Evolutionary conservation across 169 alveolate genomes (phyloP).

Genomic region (Plasmodium vivax): DNA sequence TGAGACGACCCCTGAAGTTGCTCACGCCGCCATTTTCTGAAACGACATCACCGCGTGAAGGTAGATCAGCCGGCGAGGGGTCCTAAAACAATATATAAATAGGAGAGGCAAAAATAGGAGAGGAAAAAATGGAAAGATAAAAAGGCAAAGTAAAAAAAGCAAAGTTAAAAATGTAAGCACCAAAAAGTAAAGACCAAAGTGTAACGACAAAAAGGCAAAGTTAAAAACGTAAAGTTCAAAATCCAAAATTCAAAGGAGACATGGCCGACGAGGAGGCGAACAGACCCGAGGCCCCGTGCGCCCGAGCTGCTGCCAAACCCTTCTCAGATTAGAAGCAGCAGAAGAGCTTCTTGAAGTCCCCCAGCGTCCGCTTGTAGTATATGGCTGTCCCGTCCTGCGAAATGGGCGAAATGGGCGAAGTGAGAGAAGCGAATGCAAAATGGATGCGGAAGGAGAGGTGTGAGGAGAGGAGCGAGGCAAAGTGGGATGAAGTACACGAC

Average conservation of each 20-base stretch:
- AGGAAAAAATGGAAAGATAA: not conserved
- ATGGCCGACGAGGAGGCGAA: not conserved
- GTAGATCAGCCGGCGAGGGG: not conserved
- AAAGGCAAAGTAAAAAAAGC: too few relatives aligned
- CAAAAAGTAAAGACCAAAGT: not conserved
- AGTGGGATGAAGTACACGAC: not conserved
- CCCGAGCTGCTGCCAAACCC: not conserved
- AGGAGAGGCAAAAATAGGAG: not conserved
- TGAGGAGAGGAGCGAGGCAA: not conserved
- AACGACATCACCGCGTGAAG: not conserved
- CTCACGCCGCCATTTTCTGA: not conserved
- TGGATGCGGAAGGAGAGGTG: not conserved
- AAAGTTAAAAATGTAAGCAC: too few relatives aligned
- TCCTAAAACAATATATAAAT: not conserved
- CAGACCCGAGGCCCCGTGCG: not conserved
- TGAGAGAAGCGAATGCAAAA: not conserved
- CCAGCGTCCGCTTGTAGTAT: slow-evolving; percentile 39
- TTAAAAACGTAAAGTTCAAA: not conserved
- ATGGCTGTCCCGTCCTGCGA: slow-evolving; percentile 72
- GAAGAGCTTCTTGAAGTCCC: slow-evolving; percentile 35
- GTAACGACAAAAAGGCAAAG: slow-evolving; percentile 9
- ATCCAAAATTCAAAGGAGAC: not conserved
- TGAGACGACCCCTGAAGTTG: not conserved
- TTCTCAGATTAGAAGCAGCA: slow-evolving; percentile 19
- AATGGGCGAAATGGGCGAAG: not conserved